Evolutionary conservation across 495 filamentous ascomycete species (phyloP), one percentile per base, ranked within the genome.

Genomic region (Ascodesmis nigricans): DNA sequence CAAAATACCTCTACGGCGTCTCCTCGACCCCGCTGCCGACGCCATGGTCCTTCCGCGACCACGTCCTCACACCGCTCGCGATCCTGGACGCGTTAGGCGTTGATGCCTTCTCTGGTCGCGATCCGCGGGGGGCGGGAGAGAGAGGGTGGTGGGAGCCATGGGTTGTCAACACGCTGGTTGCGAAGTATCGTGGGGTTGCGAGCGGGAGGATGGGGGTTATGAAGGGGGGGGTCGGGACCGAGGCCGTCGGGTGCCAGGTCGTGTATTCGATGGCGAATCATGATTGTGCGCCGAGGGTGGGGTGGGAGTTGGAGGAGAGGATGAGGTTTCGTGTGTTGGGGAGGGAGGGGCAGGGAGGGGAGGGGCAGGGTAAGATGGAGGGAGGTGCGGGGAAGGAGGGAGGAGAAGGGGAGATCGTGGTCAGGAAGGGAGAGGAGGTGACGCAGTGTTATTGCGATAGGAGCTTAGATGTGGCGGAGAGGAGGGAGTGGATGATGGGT

Each of bases 381-480:
- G n/a, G n/a, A n/a, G n/a, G 49, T 37, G 71, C 59, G 43, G 53
- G 53, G 34, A 46, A 33, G 31, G 36, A 37, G 37, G 38, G n/a
- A 9, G 36, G 26, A 43, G 23, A 6, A 33, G 57, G 39, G 53
- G 61, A 55, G 28, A 52, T 53, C 19, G 53, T 61, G 42, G 59
- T 45, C 16, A 56, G 58, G 44, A 67, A 66, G 36, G 81, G 79
- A 1, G 65, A 87, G 44, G 84, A 97, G 58, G 67, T 93, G 20
- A 43, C 90, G 39, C 91, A 75, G 48, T 84, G 93, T 58, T 97
- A 97, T 54, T 91, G 82, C 50, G 87, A 97, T 57, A 69, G 92
- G 35, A 60, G 68, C 11, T 46, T 97, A 45, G 60, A 61, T 4
- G 80, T 91, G 0, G 62, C 67, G 42, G 65, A 84, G 47, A 62